These are phyloP conservation scores for Schoenoplectus tabernaemontani DNA, from an alignment of 202 grass and related monocot genomes.

Conservation along the genomic window DNA sequence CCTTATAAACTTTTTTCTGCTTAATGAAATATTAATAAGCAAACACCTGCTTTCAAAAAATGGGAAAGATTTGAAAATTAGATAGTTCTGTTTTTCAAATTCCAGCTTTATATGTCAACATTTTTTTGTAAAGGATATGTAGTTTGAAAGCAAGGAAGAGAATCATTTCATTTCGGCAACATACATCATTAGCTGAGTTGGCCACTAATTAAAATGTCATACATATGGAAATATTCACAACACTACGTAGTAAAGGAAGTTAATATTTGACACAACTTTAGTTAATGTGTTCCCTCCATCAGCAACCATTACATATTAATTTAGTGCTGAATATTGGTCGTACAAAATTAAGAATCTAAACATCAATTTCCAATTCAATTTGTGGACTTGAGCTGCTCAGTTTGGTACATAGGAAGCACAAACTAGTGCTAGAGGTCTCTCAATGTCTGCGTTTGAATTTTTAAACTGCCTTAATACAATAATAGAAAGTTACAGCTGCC, in stretches of 20 bases:
- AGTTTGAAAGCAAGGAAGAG: not conserved
- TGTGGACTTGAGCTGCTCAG: too few species aligned
- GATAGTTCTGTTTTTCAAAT: not conserved
- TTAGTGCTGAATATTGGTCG: not conserved
- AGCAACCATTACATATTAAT: not conserved
- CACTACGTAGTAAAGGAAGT: not conserved
- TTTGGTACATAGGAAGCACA: not conserved
- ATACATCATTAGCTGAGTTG: not conserved
- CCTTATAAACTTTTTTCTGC: too few species aligned
- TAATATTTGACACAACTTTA: slow-evolving; percentile 16
- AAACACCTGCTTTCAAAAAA: too few species aligned
- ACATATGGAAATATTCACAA: not conserved
- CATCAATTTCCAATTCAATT: not conserved
- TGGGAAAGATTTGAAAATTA: not conserved
- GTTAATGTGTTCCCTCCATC: not conserved
- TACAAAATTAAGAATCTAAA: not conserved
- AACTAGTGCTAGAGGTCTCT: not conserved
- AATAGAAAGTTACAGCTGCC: not conserved
- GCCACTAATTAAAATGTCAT: slow-evolving; percentile 14
- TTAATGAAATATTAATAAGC: too few species aligned
- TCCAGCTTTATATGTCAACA: not conserved
- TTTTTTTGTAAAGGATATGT: not conserved
- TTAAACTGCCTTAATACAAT: too few species aligned
- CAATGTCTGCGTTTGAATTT: too few species aligned
- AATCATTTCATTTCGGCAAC: not conserved